Evolutionary conservation across 176 grass and related monocot genomes (phyloP), one percentile per base, ranked within the genome.

Genomic region (Oryza glaberrima): DNA sequence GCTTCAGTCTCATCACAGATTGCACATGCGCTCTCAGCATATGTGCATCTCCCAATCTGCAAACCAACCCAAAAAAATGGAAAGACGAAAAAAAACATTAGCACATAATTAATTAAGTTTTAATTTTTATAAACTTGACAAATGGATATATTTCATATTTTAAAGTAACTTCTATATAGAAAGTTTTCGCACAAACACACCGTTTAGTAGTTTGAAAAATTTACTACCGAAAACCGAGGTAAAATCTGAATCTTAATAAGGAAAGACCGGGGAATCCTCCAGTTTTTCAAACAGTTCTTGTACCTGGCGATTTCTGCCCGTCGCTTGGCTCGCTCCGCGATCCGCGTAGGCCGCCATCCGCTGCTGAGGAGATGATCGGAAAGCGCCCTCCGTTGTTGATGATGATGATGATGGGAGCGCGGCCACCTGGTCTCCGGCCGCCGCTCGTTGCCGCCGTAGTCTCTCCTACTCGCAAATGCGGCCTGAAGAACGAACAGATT

Each of bases 301-400:
- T 84, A 97, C 95, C 95, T 97, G 76, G 82, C 76, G 76, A 94
- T 97, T 69, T 97, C 84, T 6, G 92, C 95, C 12, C 90, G 92
- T 70, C 92, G 67, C 90, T 36, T 91, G 1, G 92, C 92, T 47
- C 94, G 86, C 60, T 93, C 92, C 0, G 90, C 88, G 2, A 91
- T 87, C 41, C 78, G 65, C 1, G 82, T 52, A 35, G 51, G 82
- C 16, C 60, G 80, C 83, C 49, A 89, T 74, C 79, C 46, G 22
- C 83, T 88, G 76, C 26, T 77, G 70, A 77, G 46, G 41, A 91
- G 66, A 56, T 90, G 87, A 20, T 86, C 87, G 46, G 91, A 84
- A 69, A 79, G 30, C 48, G 72, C 47, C 65, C 77, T 78, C 69
- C 77, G 80, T 12, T 82, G 83, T 88, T 7, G 38, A 1, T 40